Base-by-base conservation (phyloP, 495 filamentous ascomycete species). In the Daldinia vernicosa region DNA sequence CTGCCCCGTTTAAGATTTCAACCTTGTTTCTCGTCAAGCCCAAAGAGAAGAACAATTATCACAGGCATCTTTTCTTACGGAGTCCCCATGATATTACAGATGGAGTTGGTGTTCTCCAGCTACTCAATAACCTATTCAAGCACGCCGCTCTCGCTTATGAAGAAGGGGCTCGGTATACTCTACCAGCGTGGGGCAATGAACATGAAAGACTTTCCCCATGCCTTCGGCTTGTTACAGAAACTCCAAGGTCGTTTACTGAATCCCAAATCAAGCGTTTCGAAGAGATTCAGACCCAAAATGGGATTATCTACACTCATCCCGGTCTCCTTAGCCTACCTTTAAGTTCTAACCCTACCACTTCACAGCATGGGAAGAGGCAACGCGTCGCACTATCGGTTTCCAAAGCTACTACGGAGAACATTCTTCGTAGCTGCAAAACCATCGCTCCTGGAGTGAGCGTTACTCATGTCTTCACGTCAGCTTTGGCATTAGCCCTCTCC, bases 31-130 rank as follows among this genome's bases (percentile, higher is more conserved):
- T 84, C n/a, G 58, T 85, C 32, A 78, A 61, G 0, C 19, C 62
- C 0, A 45, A 55, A 6, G 1, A 53, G 1, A 50, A 37, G 4
- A 22, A 39, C 12, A 37, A 17, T 4, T 37, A 80, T 37, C 62
- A 60, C 11, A 73, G 72, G 0, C 80, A 82, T 37, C 33, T 86
- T 37, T 78, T 87, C 11, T 73, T 86, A 17, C 79, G 83, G 4
- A 79, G 76, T 12, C 81, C 78, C 6, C 83, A 85, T 71, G 80
- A 84, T 67, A 74, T 85, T 2, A 82, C 84, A 15, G 84, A 87
- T 60, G 84, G 84, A 12, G 77, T 84, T 55, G 83, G 84, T n/a
- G 78, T 80, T 11, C 74, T 85, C 1, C 72, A 75, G n/a, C 71
- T 86, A 14, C 55, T 81, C 30, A 59, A 78, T 57, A 70, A 75